phyloP scores from a whole-genome alignment of 331 rosid species.

The Prunus yedoensis region DNA sequence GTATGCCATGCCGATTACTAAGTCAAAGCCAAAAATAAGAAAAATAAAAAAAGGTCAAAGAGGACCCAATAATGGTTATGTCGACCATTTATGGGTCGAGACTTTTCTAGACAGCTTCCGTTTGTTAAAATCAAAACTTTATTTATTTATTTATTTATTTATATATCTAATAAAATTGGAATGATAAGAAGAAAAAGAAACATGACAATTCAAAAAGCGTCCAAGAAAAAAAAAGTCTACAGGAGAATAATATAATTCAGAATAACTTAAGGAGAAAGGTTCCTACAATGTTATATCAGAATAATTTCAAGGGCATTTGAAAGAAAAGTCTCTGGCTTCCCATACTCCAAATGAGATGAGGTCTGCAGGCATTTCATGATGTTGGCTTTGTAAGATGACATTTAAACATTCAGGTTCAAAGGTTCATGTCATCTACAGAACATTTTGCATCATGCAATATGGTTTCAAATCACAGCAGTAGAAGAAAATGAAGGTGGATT shows the following conservation, averaged over 20 bases:
- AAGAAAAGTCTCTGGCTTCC: not conserved
- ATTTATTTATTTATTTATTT: not conserved
- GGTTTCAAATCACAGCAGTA: not conserved
- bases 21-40: too few relatives aligned
- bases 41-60: too few relatives aligned
- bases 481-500: not conserved
- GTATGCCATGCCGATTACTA: not conserved
- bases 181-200: not conserved
- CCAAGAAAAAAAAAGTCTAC: not conserved
- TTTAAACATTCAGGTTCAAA: not conserved
- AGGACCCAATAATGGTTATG: not conserved
- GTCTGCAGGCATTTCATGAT: not conserved
- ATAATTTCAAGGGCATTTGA: not conserved
- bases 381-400: not conserved
- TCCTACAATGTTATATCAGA: not conserved
- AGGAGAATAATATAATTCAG: not conserved
- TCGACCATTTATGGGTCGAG: not conserved
- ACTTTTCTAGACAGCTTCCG: not conserved
- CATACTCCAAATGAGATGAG: not conserved
- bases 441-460: not conserved
- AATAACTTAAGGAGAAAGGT: not conserved
- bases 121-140: not conserved
- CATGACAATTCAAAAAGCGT: not conserved
- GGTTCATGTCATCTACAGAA: not conserved
- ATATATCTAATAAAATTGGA: not conserved